Percentiles rank a stretch among this genome's conserved stretches.
phyloP scores from a whole-genome alignment of 1,284 basidiomycete species.

The Earliella scabrosa region DNA sequence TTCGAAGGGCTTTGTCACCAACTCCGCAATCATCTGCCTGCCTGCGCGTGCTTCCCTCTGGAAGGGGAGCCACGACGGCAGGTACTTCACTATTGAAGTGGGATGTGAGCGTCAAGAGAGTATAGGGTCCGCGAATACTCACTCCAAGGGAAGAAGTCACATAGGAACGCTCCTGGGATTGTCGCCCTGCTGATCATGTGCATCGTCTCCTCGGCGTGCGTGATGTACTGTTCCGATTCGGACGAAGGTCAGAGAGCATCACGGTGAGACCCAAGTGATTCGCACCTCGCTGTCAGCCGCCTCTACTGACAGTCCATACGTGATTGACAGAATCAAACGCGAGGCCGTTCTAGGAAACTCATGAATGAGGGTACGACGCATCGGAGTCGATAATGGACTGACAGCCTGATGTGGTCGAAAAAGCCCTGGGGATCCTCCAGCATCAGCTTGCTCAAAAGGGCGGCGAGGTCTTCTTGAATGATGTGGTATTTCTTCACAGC shows the following conservation, averaged over 20 bases:
- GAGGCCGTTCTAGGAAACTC: slow-evolving; percentile 29
- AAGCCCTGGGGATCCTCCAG: slow-evolving; percentile 21
- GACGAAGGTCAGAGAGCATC: background rate
- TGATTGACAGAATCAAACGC: slow-evolving; percentile 35
- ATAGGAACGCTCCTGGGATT: slow-evolving; percentile 34
- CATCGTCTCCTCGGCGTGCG: slow-evolving; percentile 31
- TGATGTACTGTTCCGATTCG: slow-evolving; percentile 28
- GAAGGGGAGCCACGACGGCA: slow-evolving; percentile 44
- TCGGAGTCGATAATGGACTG: background rate
- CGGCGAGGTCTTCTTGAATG: slow-evolving; percentile 32
- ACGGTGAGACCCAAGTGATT: slow-evolving; percentile 14
- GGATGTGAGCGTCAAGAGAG: background rate
- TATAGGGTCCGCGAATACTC: background rate
- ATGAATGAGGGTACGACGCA: no score
- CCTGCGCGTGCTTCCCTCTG: slow-evolving; percentile 32
- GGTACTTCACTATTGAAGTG: slow-evolving; percentile 33
- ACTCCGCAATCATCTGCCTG: slow-evolving; percentile 18
- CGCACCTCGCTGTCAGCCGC: slow-evolving; percentile 29
- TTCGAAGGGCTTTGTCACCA: slow-evolving; percentile 33
- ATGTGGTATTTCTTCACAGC: slow-evolving; percentile 33
- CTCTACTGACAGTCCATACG: slow-evolving; percentile 37
- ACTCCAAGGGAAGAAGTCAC: slow-evolving; percentile 35
- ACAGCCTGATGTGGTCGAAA: slow-evolving; percentile 22
- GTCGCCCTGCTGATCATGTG: slow-evolving; percentile 24
- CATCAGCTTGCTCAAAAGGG: slow-evolving; percentile 16